Evolutionary conservation across 2,329 filamentous ascomycete genomes (phyloP).

Genomic region (Phaeosphaeriaceae sp.): DNA sequence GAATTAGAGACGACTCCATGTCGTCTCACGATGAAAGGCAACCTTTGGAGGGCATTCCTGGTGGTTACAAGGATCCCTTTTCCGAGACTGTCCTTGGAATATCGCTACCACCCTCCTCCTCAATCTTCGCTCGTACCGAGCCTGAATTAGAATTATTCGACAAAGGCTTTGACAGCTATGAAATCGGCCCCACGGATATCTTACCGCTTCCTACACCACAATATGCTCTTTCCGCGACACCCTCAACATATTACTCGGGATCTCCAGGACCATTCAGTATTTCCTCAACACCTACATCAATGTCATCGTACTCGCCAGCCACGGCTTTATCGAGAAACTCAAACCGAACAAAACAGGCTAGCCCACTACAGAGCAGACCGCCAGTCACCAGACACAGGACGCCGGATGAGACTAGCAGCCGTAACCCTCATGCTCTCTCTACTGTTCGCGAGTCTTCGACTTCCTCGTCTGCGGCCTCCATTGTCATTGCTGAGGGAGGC

Average conservation of each 20-base stretch:
- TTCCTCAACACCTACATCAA: slow-evolving; percentile 79
- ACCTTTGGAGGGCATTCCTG: slow-evolving; percentile 33
- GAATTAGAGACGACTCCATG: slow-evolving; percentile 40
- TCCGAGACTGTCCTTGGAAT: slow-evolving; percentile 54
- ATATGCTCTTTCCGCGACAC: slow-evolving; percentile 71
- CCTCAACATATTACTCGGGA: slow-evolving; percentile 76
- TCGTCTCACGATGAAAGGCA: slow-evolving; percentile 43
- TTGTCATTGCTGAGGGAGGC: slow-evolving; percentile 62
- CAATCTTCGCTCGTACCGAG: slow-evolving; percentile 34
- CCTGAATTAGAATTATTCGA: slow-evolving; percentile 33
- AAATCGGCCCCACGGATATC: slow-evolving; percentile 67
- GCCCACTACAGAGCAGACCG: slow-evolving; percentile 63
- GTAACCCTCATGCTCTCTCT: slow-evolving; percentile 65
- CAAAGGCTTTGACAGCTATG: slow-evolving; percentile 40
- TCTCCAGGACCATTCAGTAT: slow-evolving; percentile 76
- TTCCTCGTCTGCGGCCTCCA: slow-evolving; percentile 76
- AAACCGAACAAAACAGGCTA: slow-evolving; percentile 61
- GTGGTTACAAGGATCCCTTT: slow-evolving; percentile 48
- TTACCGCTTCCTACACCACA: slow-evolving; percentile 71
- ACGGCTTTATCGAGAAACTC: slow-evolving; percentile 56
- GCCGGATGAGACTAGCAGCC: slow-evolving; percentile 55
- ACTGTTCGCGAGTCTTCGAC: slow-evolving; percentile 72
- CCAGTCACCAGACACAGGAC: slow-evolving; percentile 66
- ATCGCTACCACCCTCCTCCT: slow-evolving; percentile 46
- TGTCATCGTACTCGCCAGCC: slow-evolving; percentile 75